Evolutionary conservation across 140 eudicot genomes (phyloP), one percentile per base, ranked within the genome.

Genomic region (Ambrosia hybrid): DNA sequence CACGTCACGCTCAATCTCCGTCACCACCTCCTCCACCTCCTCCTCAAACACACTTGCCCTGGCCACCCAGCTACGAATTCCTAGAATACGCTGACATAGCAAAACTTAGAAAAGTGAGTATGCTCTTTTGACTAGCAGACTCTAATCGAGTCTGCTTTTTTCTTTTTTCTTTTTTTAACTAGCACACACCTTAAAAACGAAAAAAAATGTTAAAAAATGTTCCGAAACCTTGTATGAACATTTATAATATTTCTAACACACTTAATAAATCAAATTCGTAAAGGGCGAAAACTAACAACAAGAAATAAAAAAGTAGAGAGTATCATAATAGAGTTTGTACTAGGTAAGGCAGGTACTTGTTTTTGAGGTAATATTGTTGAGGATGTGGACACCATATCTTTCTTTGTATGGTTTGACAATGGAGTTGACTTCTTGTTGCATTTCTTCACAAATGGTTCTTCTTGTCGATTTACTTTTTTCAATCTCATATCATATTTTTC

Each of bases 1-100:
- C 70, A 93, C 73, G 68, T 84, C 89, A 36, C 83, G 86, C 73
- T 89, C 96, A 43, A 93, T 71, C 82, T 90, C 96, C 57, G 39
- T n/a, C 16, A 83, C 97, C 17, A 90, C 26, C 36, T 74, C 73
- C 76, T 84, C 94, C 26, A 79, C 81, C 79, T 84, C 98, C 67
- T 87, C 97, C 59, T 79, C 93, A 53, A 67, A 78, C 56, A 71
- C 85, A 0, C 11, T 55, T 34, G 39, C 48, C 43, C 67, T 51
- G 56, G 51, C 38, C 17, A 13, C 43, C 45, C 56, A 2, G 48
- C 2, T 7, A 43, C 8, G 48, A 9, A 43, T 9, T 43, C 48
- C 48, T 43, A 6, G 2, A 43, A 8, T 43, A 43, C 11, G 48
- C 48, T 43, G 10, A 43, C 48, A 43, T 43, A 2, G 9, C 48